Percentiles rank a stretch among this genome's conserved stretches.
Conservation (phyloP, 805 yeast species). For the Clavispora asparagi region DNA sequence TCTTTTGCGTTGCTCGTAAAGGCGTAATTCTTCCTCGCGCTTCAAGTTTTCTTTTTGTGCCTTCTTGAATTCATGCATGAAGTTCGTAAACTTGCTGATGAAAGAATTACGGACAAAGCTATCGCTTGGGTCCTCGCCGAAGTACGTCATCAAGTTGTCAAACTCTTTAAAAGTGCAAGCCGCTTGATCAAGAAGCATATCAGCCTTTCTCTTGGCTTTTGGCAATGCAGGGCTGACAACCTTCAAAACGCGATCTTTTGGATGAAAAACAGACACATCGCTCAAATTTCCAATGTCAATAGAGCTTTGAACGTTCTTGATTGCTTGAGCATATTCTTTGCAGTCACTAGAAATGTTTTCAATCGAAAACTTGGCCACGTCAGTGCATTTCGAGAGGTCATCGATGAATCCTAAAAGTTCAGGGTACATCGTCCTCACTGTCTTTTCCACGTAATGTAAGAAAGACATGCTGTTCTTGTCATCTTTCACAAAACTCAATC, state of each 20-base stretch:
- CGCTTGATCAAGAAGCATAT: conserved; percentile 46
- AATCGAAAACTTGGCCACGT: conserved; percentile 55
- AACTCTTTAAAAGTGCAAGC: conserved; percentile 47
- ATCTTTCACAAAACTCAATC: conserved; percentile 69
- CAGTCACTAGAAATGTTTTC: conserved; percentile 61
- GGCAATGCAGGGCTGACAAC: conserved; percentile 50
- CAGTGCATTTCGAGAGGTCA: conserved; percentile 50
- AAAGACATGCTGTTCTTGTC: conserved; percentile 64
- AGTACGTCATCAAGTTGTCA: conserved; percentile 58
- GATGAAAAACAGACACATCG: conserved; percentile 58
- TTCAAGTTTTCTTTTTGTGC: conserved; percentile 62
- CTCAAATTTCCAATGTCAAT: conserved; percentile 61
- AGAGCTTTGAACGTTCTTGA: conserved; percentile 49
- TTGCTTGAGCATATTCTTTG: conserved; percentile 44
- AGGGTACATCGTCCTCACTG: conserved; percentile 61
- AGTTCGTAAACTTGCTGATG: conserved; percentile 56
- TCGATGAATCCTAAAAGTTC: conserved; percentile 56
- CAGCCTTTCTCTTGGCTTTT: conserved; percentile 50
- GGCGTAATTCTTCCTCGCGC: conserved; percentile 61
- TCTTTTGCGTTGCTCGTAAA: conserved; percentile 72
- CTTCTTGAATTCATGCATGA: conserved; percentile 55
- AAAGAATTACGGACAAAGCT: conserved; percentile 53
- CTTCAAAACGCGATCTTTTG: conserved; percentile 54
- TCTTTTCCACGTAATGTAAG: conserved; percentile 68
- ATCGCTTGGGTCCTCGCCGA: conserved; percentile 64